These are phyloP conservation scores for Saccharomycopsis capsularis DNA, from an alignment of 805 yeast species.

Conservation along the genomic window DNA sequence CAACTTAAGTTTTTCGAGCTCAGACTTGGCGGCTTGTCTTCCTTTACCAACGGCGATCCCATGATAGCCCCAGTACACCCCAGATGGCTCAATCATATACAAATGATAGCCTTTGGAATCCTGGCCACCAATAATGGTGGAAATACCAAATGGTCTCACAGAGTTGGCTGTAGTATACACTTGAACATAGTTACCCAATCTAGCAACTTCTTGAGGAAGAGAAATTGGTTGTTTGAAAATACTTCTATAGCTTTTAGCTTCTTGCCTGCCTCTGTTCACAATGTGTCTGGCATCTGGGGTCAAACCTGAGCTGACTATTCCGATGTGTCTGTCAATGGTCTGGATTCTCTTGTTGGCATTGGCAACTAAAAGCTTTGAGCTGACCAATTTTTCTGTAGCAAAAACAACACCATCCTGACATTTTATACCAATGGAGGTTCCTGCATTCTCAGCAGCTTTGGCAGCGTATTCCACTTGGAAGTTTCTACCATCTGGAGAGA, in stretches of 20 bases:
- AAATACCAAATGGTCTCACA: slow-evolving; percentile 95
- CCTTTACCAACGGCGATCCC: slow-evolving; percentile 99
- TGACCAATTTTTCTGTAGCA: slow-evolving; percentile 90
- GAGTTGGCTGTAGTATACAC: slow-evolving; percentile 94
- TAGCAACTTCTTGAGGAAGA: slow-evolving; percentile 74
- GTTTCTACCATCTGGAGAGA: slow-evolving; percentile 81
- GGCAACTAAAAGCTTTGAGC: slow-evolving; percentile 83
- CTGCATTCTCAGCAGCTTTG: slow-evolving; percentile 96
- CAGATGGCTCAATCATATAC: slow-evolving; percentile 97
- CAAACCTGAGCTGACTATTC: slow-evolving; percentile 91
- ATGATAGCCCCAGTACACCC: slow-evolving; percentile 93
- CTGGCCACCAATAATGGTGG: slow-evolving; percentile 88
- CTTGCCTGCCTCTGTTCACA: slow-evolving; percentile 88
- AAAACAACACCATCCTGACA: slow-evolving; percentile 92
- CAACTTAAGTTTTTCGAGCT: slow-evolving; percentile 81
- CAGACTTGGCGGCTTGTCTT: slow-evolving; percentile 95
- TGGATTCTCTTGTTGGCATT: slow-evolving; percentile 86
- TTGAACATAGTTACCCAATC: slow-evolving; percentile 87
- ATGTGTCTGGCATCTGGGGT: slow-evolving; percentile 96
- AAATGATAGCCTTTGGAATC: slow-evolving; percentile 87
- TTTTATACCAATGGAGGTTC: slow-evolving; percentile 89
- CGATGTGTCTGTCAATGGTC: slow-evolving; percentile 87
- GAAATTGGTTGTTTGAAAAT: slow-evolving; percentile 71
- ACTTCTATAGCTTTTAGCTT: slow-evolving; percentile 71
- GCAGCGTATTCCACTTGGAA: slow-evolving; percentile 98